Base-by-base conservation (phyloP, 805 yeast species). In the Debaryomyces tyrocola region DNA sequence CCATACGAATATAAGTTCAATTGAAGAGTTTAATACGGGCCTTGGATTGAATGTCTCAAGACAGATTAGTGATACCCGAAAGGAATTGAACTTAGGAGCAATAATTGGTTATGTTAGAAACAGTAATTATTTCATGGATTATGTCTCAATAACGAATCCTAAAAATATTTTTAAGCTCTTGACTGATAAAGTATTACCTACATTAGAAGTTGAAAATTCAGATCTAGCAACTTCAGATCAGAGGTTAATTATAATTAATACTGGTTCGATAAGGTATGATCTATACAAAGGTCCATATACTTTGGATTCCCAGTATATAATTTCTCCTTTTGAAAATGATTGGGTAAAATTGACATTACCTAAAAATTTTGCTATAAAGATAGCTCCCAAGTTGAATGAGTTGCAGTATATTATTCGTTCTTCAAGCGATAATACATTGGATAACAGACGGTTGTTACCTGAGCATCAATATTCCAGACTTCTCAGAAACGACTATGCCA, bases 231-330 rank as follows among this genome's bases (percentile, higher is more conserved):
- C 41, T n/a, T 6, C 29, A 48, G 44, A 56, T n/a, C 67, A 50
- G 55, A 59, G 64, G 51, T 69, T 83, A 24, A 77, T 90, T 20
- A 67, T 87, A 38, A 80, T 88, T 49, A 92, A 92, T 62, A 86
- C 96, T 0, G 97, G 97, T 1, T 85, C 96, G 4, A 78, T 91
- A 2, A 77, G 97, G 44, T 92, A 88, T 59, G 97, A 91, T 64
- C 66, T 91, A 39, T 86, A 85, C 67, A 79, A 83, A 59, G 98
- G 97, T 0, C 83, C 85, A 1, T 91, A 85, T 61, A 90, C 96
- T 0, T 69, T 70, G 37, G 96, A 90, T 62, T 75, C 92, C 0
- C 86, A 86, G 54, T 92, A 75, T 59, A 87, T 86, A 37, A 87
- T 92, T 0, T 83, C 95, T 0, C 97, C 98, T 0, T 91, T 90